Evolutionary conservation across 78 protist species (phyloP), one percentile per base, ranked within the genome.

Genomic region (Polysphondylium violaceum): DNA sequence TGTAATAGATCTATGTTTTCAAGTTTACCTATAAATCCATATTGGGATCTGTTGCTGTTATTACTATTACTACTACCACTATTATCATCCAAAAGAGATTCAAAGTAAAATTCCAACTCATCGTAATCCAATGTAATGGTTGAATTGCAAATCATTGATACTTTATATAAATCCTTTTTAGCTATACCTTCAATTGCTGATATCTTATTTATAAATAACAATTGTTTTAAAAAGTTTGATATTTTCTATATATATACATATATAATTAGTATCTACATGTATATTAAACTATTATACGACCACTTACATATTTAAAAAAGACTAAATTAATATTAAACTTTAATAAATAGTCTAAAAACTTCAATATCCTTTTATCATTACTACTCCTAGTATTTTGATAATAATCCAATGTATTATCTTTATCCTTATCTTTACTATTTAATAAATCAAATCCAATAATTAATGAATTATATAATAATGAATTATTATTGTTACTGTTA

Each of bases 261-360:
- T n/a, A n/a, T n/a, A n/a, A n/a, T n/a, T n/a, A n/a, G n/a, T n/a
- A n/a, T n/a, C n/a, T n/a, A n/a, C n/a, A n/a, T n/a, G n/a, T n/a
- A n/a, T n/a, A n/a, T n/a, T n/a, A n/a, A n/a, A 21, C 38, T 1
- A 9, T 44, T 44, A 68, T 9, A 29, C 16, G 6, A 7, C 29
- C 8, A 68, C 79, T n/a, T 74, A 74, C 79, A 64, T 67, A 56
- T 64, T 27, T 81, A 81, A 50, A 81, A 36, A 81, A 81, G 11
- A 81, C 35, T 38, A 81, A 19, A 19, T 40, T 55, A 1, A 81
- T 58, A 6, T 56, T 53, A 7, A 65, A 47, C 11, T 11, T 14
- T 25, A 27, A 17, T 6, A 81, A 27, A 19, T 33, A 51, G 19
- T 23, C 64, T 27, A 12, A 27, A 50, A 47, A 5, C 40, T 55